These are phyloP conservation scores for Hanseniaspora taiwanica DNA, from an alignment of 805 yeast genomes.

Conservation along the genomic window DNA sequence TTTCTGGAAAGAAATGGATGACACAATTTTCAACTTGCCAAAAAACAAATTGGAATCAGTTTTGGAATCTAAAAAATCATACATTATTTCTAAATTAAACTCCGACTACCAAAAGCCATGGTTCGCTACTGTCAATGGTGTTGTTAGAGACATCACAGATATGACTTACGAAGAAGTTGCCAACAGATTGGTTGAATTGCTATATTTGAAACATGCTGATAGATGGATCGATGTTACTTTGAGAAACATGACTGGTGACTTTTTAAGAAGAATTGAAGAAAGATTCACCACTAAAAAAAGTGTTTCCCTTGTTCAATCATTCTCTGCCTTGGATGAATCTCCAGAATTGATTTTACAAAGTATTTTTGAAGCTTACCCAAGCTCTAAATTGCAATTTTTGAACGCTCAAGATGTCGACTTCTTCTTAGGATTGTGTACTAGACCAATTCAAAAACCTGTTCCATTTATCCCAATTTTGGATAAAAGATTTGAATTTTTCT, in stretches of 20 bases:
- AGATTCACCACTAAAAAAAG: constrained; percentile 57
- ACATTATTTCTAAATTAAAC: constrained; percentile 74
- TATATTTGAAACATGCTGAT: constrained; percentile 63
- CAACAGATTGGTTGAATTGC: constrained; percentile 71
- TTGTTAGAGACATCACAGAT: constrained; percentile 82
- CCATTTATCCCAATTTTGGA: constrained; percentile 95
- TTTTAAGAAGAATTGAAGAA: constrained; percentile 91
- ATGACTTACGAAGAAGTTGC: constrained; percentile 94
- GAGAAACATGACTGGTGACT: constrained; percentile 77
- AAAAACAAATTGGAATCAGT: constrained; percentile 77
- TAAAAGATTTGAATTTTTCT: constrained; percentile 86
- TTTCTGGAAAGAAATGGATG: constrained; percentile 96
- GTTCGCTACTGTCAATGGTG: constrained; percentile 67
- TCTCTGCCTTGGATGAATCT: constrained; percentile 40
- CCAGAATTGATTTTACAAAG: constrained; percentile 51
- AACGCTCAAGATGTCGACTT: constrained; percentile 92
- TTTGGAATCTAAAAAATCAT: constrained; percentile 67
- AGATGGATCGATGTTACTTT: constrained; percentile 84
- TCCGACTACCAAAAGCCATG: constrained; percentile 96
- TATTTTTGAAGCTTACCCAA: constrained; percentile 58
- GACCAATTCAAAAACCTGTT: constrained; percentile 89
- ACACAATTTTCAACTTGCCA: constrained; percentile 82
- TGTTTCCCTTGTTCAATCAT: constrained; percentile 64
- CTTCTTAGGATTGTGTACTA: constrained; percentile 72
- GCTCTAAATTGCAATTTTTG: constrained; percentile 66